Evolutionary conservation across 257 asterid species (phyloP).

Genomic region (Plantago ovata): DNA sequence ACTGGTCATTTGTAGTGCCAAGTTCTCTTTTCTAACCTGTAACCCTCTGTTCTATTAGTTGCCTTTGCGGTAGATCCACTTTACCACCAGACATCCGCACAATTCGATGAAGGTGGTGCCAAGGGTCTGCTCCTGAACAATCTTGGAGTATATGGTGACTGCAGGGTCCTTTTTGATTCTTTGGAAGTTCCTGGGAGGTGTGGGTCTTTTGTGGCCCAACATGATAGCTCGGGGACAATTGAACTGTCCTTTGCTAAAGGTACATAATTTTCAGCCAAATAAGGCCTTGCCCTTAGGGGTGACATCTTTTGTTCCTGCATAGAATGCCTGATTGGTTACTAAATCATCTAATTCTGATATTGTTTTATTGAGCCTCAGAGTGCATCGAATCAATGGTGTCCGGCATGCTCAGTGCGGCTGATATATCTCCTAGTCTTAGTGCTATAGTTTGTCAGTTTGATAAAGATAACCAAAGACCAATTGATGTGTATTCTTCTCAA

Average conservation of each 20-base stretch:
- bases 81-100: constrained; percentile 98
- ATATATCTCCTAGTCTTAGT: constrained; percentile 81
- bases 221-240: constrained; percentile 40
- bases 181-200: constrained; percentile 85
- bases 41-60: constrained; percentile 28
- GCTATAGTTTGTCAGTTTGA: constrained; percentile 60
- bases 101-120: constrained; percentile 98
- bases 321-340: background rate
- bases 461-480: constrained; percentile 52
- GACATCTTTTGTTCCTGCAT: background rate
- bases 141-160: constrained; percentile 84
- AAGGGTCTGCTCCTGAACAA: constrained; percentile 92
- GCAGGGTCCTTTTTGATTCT: constrained; percentile 96
- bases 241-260: constrained; percentile 87
- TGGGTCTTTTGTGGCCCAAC: constrained; percentile 31
- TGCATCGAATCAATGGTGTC: constrained; percentile 67
- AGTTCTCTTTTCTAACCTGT: constrained; percentile 9
- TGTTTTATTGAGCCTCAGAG: constrained; percentile 42
- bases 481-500: constrained; percentile 46
- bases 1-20: constrained; percentile 4
- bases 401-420: constrained; percentile 50
- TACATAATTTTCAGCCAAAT: constrained; percentile 23
- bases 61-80: constrained; percentile 98
- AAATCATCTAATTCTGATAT: constrained; percentile 10
- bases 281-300: too few species aligned